Evolutionary conservation across 768 basidiomycete species (phyloP).

Genomic region (Naganishia vaughanmartiniae): DNA sequence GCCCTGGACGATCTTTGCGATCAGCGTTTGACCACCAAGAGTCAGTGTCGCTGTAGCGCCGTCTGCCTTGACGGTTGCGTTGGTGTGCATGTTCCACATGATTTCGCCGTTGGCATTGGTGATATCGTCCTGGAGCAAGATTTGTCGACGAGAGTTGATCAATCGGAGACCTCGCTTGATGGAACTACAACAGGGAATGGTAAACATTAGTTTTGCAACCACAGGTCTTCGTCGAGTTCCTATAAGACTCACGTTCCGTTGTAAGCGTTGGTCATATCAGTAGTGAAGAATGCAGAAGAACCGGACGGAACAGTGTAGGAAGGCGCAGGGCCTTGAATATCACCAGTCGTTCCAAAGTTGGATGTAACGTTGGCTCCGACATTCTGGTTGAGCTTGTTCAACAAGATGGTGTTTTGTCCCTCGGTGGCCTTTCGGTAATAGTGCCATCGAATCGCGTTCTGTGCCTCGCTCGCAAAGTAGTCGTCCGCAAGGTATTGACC

Average conservation of each 20-base stretch:
- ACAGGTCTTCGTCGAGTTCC: constrained; percentile 1
- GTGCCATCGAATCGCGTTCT: constrained; percentile 71
- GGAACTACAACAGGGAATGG: constrained; percentile 57
- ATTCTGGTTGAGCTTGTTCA: constrained; percentile 74
- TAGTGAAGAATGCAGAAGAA: constrained; percentile 78
- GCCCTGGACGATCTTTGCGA: constrained; percentile 66
- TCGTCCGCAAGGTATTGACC: constrained; percentile 72
- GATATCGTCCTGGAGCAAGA: constrained; percentile 92
- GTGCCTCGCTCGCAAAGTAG: constrained; percentile 76
- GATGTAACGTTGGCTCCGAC: constrained; percentile 62
- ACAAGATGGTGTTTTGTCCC: constrained; percentile 90
- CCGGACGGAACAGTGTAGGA: constrained; percentile 62
- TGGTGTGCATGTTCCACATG: constrained; percentile 90
- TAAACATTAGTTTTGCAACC: neutral
- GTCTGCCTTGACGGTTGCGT: constrained; percentile 67
- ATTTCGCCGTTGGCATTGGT: constrained; percentile 58
- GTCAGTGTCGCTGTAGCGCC: constrained; percentile 67
- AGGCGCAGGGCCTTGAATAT: constrained; percentile 77
- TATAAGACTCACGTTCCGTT: constrained; percentile 36
- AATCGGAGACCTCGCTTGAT: constrained; percentile 80
- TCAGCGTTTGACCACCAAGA: constrained; percentile 67
- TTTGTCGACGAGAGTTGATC: constrained; percentile 78
- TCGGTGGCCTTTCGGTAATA: constrained; percentile 97
- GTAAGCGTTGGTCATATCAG: constrained; percentile 72
- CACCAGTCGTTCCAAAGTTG: constrained; percentile 60